phyloP scores from a whole-genome alignment of 768 basidiomycete species.

The Pisolithus sp. region DNA sequence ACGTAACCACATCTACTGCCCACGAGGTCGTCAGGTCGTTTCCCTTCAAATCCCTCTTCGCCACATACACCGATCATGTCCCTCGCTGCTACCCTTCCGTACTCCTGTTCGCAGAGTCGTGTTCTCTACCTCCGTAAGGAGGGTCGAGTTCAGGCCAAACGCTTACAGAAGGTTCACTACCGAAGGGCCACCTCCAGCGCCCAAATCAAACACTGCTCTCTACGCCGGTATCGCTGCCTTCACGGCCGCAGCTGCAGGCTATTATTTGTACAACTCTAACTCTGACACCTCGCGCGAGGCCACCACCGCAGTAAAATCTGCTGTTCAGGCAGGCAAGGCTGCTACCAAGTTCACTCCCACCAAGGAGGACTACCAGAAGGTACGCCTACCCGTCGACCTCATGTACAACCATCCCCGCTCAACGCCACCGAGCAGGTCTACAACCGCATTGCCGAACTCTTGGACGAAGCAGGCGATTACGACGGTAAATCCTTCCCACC shows the following conservation, averaged over 20 bases:
- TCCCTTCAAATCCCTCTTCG: no score
- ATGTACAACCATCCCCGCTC: not conserved
- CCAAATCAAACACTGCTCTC: constrained; percentile 53
- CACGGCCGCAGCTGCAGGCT: constrained; percentile 55
- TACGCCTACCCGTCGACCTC: constrained; percentile 16
- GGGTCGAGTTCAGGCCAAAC: constrained; percentile 31
- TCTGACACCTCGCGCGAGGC: constrained; percentile 45
- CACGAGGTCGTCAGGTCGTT: no score
- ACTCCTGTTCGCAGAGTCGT: constrained; percentile 43
- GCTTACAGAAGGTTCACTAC: constrained; percentile 59
- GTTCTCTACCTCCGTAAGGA: constrained; percentile 20
- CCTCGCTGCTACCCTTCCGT: constrained; percentile 42
- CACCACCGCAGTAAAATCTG: constrained; percentile 52
- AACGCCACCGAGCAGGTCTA: constrained; percentile 58
- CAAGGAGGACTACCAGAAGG: constrained; percentile 89
- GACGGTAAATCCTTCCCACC: constrained; percentile 53
- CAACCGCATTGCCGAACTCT: constrained; percentile 72
- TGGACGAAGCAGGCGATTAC: constrained; percentile 68
- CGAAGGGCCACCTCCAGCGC: constrained; percentile 32
- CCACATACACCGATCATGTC: constrained; percentile 39
- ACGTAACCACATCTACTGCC: no score
- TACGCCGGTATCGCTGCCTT: constrained; percentile 58
- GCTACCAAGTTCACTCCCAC: constrained; percentile 66
- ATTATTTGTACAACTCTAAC: constrained; percentile 48
- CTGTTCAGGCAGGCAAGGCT: constrained; percentile 54